phyloP scores from a whole-genome alignment of 148 eudicot species.

The Nepenthes mirabilis region DNA sequence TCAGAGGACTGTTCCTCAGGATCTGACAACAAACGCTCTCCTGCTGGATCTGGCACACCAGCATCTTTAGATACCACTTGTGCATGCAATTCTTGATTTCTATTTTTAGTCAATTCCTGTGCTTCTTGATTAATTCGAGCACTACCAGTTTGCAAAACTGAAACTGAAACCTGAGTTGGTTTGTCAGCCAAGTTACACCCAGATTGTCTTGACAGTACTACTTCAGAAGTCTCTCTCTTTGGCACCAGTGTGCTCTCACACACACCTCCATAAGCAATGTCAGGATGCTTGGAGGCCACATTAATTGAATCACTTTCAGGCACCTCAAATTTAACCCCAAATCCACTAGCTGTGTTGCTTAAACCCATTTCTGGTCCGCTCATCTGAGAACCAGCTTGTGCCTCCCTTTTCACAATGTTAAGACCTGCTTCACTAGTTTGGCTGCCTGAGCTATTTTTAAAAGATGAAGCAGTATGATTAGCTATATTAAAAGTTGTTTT shows the following conservation, averaged over 20 bases:
- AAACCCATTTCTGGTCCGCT: conserved; percentile 17
- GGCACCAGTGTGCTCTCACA: conserved; percentile 19
- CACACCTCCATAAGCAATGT: conserved; percentile 22
- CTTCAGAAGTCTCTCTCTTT: conserved; percentile 16
- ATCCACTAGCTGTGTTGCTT: conserved; percentile 13
- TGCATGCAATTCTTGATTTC: conserved; percentile 13
- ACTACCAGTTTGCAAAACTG: conserved; percentile 7
- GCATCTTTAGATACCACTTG: conserved; percentile 9
- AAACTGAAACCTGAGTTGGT: conserved; percentile 12
- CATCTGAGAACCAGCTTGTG: conserved; percentile 17
- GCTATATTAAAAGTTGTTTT: conserved; percentile 20
- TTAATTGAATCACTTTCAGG: conserved; percentile 14
- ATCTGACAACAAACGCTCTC: conserved; percentile 13
- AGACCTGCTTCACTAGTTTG: conserved; percentile 16
- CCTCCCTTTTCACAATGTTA: conserved; percentile 22
- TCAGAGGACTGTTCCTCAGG: conserved; percentile 21
- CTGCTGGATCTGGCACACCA: conserved; percentile 11
- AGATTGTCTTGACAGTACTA: conserved; percentile 7
- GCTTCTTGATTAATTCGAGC: conserved; percentile 13
- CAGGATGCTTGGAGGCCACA: conserved; percentile 19
- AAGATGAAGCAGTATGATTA: conserved; percentile 17
- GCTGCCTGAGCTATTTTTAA: conserved; percentile 16
- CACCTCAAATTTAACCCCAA: conserved; percentile 24
- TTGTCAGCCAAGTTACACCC: conserved; percentile 9
- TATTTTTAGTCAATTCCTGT: not conserved